phyloP scores from a whole-genome alignment of 2,329 filamentous ascomycete genomes.

The Xylariaceae sp. region DNA sequence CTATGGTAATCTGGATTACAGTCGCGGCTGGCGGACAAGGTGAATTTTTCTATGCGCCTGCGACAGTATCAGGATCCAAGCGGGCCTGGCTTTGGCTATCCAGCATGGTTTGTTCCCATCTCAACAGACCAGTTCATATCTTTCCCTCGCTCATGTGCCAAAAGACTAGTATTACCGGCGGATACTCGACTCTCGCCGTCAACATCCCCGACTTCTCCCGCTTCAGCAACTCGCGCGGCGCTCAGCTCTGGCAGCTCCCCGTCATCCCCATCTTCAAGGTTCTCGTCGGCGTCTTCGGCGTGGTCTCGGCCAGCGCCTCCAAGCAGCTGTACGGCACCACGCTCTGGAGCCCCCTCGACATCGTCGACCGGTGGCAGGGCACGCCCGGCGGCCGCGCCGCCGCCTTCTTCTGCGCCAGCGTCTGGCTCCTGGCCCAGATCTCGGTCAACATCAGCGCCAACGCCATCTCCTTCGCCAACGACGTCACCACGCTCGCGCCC shows the following conservation, averaged over 20 bases:
- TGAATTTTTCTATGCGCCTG: slow-evolving; percentile 39
- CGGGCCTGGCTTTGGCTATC: slow-evolving; percentile 26
- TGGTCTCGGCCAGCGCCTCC: slow-evolving; percentile 43
- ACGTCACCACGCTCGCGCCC: slow-evolving; percentile 26
- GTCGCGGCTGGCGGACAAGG: slow-evolving; percentile 40
- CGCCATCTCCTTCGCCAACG: slow-evolving; percentile 26
- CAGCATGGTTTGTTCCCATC: slow-evolving; percentile 15
- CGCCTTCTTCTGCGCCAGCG: slow-evolving; percentile 25
- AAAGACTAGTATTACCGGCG: slow-evolving; percentile 37
- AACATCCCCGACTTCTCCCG: slow-evolving; percentile 42
- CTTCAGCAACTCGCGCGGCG: slow-evolving; percentile 34
- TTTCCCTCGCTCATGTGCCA: background rate
- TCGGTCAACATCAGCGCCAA: slow-evolving; percentile 27
- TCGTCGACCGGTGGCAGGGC: slow-evolving; percentile 37
- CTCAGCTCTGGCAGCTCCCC: slow-evolving; percentile 43
- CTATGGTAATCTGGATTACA: slow-evolving; percentile 53
- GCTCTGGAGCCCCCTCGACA: slow-evolving; percentile 45
- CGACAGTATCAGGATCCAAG: slow-evolving; percentile 33
- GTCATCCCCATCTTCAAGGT: slow-evolving; percentile 45
- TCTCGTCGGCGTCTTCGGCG: slow-evolving; percentile 41
- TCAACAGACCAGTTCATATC: background rate
- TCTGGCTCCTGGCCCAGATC: slow-evolving; percentile 37
- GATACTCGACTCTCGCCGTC: slow-evolving; percentile 44
- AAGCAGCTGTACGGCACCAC: slow-evolving; percentile 39
- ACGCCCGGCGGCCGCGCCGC: slow-evolving; percentile 25